Base-by-base conservation (phyloP, 2,329 filamentous ascomycete genomes). In the Penicillium sumatraense region DNA sequence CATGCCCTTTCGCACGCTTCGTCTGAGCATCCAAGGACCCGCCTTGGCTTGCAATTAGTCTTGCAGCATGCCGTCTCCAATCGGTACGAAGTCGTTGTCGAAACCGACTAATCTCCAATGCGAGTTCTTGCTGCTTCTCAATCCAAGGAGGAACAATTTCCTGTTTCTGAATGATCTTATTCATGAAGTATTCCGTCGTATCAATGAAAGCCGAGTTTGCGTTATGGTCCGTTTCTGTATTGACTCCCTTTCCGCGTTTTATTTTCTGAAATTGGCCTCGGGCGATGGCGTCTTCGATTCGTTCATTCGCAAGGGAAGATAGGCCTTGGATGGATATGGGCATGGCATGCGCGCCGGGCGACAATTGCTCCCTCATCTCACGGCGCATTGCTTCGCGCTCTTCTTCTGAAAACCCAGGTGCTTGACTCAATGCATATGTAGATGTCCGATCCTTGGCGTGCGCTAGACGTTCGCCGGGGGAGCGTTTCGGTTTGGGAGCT, bases 131-230 rank as follows among this genome's bases (percentile, higher is more conserved):
- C 72, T 99, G 95, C 76, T 97, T 98, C 75, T 99, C 95, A 56
- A 99, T 98, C 95, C 95, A 99, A 0, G 93, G 93, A 1, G 95
- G 95, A 0, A 96, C 91, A 56, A 98, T 90, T 18, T 96, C 93
- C 74, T 99, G 95, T 55, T 89, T 89, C 76, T 97, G 90, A 60
- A 99, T 97, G 79, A 98, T 97, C 76, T 96, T 95, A 76, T 99
- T 98, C 89, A 98, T 89, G 66, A 98, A 90, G 72, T 97, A 97
- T 74, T 98, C 93, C 0, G 95, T 98, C 0, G 93, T 98, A 69
- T 98, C 91, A 54, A 98, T 86, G 68, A 96, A 98, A 0, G 95
- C 92, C 63, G 89, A 96, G 64, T 88, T 89, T 1, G 90, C 89
- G 61, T 90, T 87, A 48, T 90, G 79, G 64, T 98, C 93, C n/a